Base-by-base conservation (phyloP, 768 basidiomycete species). In the Leccinum disarticulatum region DNA sequence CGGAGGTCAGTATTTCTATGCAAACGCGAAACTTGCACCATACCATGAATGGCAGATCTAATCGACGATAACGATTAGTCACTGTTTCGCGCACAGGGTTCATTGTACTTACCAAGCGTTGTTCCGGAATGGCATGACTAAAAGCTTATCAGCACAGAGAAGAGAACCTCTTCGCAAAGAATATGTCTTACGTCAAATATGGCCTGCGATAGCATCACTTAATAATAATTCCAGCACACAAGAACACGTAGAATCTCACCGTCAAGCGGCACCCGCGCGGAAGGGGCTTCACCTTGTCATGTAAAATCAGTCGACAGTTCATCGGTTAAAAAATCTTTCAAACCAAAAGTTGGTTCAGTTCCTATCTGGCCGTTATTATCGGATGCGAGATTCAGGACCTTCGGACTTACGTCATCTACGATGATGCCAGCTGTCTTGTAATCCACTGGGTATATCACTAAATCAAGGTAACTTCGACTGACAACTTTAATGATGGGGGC, bases 381-480 rank as follows among this genome's bases (percentile, higher is more conserved):
- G 10, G 30, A 22, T 11, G n/a, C n/a, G n/a, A 8, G 19, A 25
- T 27, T 50, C 41, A 52, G 28, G 46, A 8, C 2, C 27, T n/a
- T n/a, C 6, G 36, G 31, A 76, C 82, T 70, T 53, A 86, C 85
- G 63, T 90, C 87, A 62, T 90, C 96, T 17, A 93, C 75, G 56
- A 99, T 95, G 56, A 89, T 81, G 0, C 93, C 91, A 0, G 77
- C 77, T 46, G 77, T 74, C 77, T 91, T 82, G 78, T 86, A 91
- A 73, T 99, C 96, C 19, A 95, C 70, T 0, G 96, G 97, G 70
- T 87, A 98, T 64, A 98, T 95, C 27, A 87, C 90, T 89, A 60
- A 57, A 43, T 59, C 3, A n/a, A 38, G 2, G 2, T 14, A 22
- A 4, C 47, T 56, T 14, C 22, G 28, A 19, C 17, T 6, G 17